phyloP scores from a whole-genome alignment of 1,139 yeast genomes.

The Debaryomyces sp. region DNA sequence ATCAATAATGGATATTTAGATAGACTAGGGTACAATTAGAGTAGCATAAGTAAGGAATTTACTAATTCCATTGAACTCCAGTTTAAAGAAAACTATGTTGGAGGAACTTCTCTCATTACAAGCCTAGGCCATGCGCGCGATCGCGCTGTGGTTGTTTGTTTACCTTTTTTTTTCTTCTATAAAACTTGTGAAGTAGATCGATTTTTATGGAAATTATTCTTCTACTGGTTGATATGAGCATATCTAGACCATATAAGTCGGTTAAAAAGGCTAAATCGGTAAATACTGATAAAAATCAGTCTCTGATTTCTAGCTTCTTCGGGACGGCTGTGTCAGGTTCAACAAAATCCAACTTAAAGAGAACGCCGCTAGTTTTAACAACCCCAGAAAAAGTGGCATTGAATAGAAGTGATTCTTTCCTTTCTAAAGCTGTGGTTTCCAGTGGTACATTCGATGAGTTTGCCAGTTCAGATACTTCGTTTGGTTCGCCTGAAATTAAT shows the following conservation, averaged over 20 bases:
- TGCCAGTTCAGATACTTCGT: conserved; percentile 31
- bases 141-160: conserved; percentile 6
- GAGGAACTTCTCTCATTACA: not conserved
- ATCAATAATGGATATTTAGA: not conserved
- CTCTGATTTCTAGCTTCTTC: conserved; percentile 22
- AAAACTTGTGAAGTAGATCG: not conserved
- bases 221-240: conserved; percentile 6
- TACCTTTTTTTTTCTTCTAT: conserved; percentile 1
- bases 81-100: not conserved
- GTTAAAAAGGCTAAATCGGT: conserved; percentile 11
- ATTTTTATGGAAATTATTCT: not conserved
- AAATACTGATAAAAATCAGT: conserved; percentile 16
- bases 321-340: not conserved
- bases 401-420: conserved; percentile 23
- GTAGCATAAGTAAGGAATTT: not conserved
- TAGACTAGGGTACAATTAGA: not conserved
- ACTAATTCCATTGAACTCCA: not conserved
- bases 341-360: not conserved
- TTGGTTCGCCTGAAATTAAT: conserved; percentile 33
- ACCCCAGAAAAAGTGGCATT: conserved; percentile 23
- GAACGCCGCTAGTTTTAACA: conserved; percentile 9
- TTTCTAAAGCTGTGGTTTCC: conserved; percentile 18
- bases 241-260: conserved; percentile 11
- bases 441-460: conserved; percentile 30
- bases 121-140: not conserved